These are phyloP conservation scores for Colletotrichum tanaceti DNA, from an alignment of 2,329 filamentous ascomycete genomes.

Conservation along the genomic window DNA sequence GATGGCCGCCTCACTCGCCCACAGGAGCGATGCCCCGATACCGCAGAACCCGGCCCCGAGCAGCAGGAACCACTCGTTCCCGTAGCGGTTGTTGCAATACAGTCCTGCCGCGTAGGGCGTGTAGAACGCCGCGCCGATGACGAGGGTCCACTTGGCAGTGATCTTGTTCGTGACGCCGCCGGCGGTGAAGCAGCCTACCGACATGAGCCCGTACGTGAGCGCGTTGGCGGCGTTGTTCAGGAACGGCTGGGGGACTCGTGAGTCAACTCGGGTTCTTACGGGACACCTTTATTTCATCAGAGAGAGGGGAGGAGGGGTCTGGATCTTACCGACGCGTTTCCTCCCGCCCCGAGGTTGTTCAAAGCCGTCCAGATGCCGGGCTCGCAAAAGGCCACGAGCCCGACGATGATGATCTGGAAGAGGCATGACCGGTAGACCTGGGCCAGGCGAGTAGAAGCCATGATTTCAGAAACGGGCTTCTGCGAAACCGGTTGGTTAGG, in stretches of 20 bases:
- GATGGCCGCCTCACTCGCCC: slow-evolving; percentile 53
- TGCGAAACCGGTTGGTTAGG: not conserved
- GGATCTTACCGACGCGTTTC: slow-evolving; percentile 29
- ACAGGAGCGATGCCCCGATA: slow-evolving; percentile 51
- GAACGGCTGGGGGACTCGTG: not conserved
- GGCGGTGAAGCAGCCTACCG: slow-evolving; percentile 34
- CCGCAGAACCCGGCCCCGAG: slow-evolving; percentile 56
- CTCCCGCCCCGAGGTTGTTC: slow-evolving; percentile 44
- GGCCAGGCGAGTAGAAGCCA: slow-evolving; percentile 5
- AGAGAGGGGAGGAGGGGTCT: too few species aligned
- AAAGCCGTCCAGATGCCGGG: slow-evolving; percentile 44
- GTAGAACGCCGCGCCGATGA: slow-evolving; percentile 57
- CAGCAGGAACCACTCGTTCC: slow-evolving; percentile 56
- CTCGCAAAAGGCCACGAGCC: slow-evolving; percentile 42
- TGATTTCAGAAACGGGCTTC: not conserved
- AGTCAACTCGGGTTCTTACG: not conserved
- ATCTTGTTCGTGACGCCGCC: slow-evolving; percentile 35
- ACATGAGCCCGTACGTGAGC: slow-evolving; percentile 35
- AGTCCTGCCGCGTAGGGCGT: slow-evolving; percentile 56
- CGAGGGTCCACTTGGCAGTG: slow-evolving; percentile 49
- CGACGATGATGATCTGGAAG: slow-evolving; percentile 36
- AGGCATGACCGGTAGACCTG: slow-evolving; percentile 29
- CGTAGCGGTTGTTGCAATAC: slow-evolving; percentile 58
- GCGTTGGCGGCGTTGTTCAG: slow-evolving; percentile 33
- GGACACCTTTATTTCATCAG: too few species aligned